A percentile compares a stretch with the other conserved stretches of the same genome.
Evolutionary conservation across 2,329 filamentous ascomycete species (phyloP).

Genomic region (Alternaria consortialis): DNA sequence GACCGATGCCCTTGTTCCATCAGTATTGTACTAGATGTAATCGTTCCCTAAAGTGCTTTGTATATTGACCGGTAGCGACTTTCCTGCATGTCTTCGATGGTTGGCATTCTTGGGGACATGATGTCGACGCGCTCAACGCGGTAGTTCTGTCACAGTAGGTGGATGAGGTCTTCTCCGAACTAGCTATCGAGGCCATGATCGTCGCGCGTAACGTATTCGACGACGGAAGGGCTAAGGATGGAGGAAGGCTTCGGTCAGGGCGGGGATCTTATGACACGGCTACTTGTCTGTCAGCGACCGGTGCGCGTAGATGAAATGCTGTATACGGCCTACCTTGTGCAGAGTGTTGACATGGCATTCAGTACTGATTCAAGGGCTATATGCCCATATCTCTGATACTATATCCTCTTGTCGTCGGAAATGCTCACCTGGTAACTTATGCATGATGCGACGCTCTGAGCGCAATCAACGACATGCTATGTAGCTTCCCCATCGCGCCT

Average conservation of each 20-base stretch:
- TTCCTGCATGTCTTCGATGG: constrained; percentile 42
- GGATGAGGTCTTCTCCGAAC: constrained; percentile 38
- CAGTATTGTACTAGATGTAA: constrained; percentile 50
- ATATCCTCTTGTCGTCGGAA: constrained; percentile 47
- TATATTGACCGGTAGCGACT: too few species aligned
- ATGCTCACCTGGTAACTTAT: constrained; percentile 29
- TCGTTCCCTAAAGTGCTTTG: constrained; percentile 47
- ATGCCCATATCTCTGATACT: constrained; percentile 51
- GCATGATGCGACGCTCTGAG: not conserved
- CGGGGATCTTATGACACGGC: constrained; percentile 55
- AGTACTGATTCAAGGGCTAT: constrained; percentile 53
- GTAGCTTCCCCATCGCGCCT: not conserved
- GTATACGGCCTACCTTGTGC: constrained; percentile 38
- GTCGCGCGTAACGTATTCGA: constrained; percentile 40
- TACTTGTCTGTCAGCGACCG: constrained; percentile 10
- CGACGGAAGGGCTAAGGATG: constrained; percentile 48
- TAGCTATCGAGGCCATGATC: constrained; percentile 40
- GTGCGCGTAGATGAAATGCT: not conserved
- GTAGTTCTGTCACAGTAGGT: constrained; percentile 40
- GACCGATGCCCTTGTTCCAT: constrained; percentile 45
- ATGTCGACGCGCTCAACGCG: constrained; percentile 50
- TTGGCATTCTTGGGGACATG: constrained; percentile 54
- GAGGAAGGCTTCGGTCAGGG: constrained; percentile 52
- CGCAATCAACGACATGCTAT: too few species aligned
- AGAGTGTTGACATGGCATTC: constrained; percentile 50